phyloP scores from a whole-genome alignment of 164 flowering plant genomes.

The Akebia trifoliata region DNA sequence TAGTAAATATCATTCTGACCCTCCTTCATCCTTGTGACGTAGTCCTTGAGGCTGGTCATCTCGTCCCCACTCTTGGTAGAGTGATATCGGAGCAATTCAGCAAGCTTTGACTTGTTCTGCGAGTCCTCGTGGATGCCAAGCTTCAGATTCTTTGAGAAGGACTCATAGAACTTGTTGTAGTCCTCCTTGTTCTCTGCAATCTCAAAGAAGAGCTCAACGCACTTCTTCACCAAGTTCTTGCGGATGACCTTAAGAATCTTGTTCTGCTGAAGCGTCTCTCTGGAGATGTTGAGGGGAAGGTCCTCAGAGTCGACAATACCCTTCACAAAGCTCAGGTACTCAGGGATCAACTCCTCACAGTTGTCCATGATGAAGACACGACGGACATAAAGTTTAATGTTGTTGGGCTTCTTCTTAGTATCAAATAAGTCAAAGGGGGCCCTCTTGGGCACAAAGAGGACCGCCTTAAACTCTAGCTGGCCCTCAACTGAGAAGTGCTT shows the following conservation, averaged over 20 bases:
- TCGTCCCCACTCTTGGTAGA: constrained; percentile 72
- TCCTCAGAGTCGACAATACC: constrained; percentile 62
- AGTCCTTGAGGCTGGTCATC: constrained; percentile 68
- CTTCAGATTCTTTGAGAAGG: constrained; percentile 60
- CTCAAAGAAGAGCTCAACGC: constrained; percentile 60
- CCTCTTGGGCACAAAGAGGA: constrained; percentile 50
- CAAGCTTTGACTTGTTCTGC: constrained; percentile 53
- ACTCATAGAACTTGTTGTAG: constrained; percentile 56
- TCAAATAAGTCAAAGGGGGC: constrained; percentile 66
- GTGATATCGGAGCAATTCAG: constrained; percentile 51
- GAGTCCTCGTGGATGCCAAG: constrained; percentile 60
- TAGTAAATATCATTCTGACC: constrained; percentile 65
- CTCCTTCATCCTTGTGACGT: constrained; percentile 71
- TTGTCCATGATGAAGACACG: constrained; percentile 61
- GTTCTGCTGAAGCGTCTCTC: constrained; percentile 63
- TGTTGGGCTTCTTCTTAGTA: constrained; percentile 55
- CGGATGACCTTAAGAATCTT: constrained; percentile 62
- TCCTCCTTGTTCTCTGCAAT: constrained; percentile 62
- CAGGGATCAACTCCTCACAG: constrained; percentile 59
- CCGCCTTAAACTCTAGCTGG: constrained; percentile 56
- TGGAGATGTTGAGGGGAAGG: constrained; percentile 62
- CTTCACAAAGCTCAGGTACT: constrained; percentile 51
- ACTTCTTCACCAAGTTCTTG: constrained; percentile 69
- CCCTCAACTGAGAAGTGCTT: constrained; percentile 69
- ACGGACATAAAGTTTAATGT: constrained; percentile 58